Percentiles rank a stretch among this genome's conserved stretches.
Evolutionary conservation across 768 basidiomycete genomes (phyloP).

Genomic region (Rhodocollybia butyracea): DNA sequence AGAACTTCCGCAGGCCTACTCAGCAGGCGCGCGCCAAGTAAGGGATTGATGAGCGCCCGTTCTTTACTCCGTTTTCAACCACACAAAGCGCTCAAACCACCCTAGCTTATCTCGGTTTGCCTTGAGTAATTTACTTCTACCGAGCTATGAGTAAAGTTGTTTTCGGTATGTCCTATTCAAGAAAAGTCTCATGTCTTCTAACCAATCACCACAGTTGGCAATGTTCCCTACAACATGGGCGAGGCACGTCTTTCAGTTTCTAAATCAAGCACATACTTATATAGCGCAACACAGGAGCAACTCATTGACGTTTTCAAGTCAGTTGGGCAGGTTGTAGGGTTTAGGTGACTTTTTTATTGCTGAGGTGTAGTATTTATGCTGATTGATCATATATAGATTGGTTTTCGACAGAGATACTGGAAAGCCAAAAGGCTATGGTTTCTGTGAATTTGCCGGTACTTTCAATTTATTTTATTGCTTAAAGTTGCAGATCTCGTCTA

Average conservation of each 20-base stretch:
- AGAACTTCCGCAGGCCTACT: too few species aligned
- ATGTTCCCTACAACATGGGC: slow-evolving; percentile 88
- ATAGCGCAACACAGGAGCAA: slow-evolving; percentile 63
- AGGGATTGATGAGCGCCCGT: too few species aligned
- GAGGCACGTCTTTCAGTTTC: slow-evolving; percentile 43
- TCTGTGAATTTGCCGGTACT: slow-evolving; percentile 90
- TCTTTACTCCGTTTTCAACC: too few species aligned
- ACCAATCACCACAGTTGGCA: slow-evolving; percentile 56
- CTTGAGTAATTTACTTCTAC: neutral
- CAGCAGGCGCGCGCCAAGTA: too few species aligned
- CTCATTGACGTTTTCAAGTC: slow-evolving; percentile 86
- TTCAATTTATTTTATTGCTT: slow-evolving; percentile 31
- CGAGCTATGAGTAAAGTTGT: slow-evolving; percentile 64
- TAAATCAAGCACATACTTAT: slow-evolving; percentile 11
- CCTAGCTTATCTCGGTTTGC: too few species aligned
- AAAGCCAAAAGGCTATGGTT: slow-evolving; percentile 91
- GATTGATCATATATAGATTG: slow-evolving; percentile 44
- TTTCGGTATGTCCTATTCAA: slow-evolving; percentile 47
- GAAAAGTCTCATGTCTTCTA: neutral
- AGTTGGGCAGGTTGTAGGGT: slow-evolving; percentile 86
- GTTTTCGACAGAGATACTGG: slow-evolving; percentile 93
- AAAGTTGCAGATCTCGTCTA: neutral
- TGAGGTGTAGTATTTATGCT: neutral
- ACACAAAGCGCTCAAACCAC: too few species aligned
- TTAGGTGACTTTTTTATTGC: slow-evolving; percentile 49